Evolutionary conservation across 176 grass and related monocot genomes (phyloP), one percentile per base, ranked within the genome.

Genomic region (Oryza coarctata): DNA sequence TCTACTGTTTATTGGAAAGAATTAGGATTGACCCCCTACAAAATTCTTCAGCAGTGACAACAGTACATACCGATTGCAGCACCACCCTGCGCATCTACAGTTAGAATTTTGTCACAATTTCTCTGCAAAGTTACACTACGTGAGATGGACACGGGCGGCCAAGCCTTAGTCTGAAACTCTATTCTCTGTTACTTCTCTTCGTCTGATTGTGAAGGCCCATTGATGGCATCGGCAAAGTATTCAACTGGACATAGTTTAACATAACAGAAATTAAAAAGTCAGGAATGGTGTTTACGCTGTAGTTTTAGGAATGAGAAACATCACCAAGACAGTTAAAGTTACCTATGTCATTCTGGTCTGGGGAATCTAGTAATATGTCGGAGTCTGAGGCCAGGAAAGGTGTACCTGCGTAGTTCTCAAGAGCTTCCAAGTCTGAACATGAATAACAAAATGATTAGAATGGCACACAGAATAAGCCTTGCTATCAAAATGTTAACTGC

Each of bases 291-390:
- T 17, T 76, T 55, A 35, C 13, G 17, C 5, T 47, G 20, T 8
- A 55, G 0, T 29, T 29, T 23, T 6, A 30, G 5, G 12, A 52
- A 29, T 1, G 18, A 35, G 7, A 73, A 38, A 41, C 17, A 82
- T 80, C 3, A 34, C 30, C 66, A 45, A 26, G 13, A 67, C 30
- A 47, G 71, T 12, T 70, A 40, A 49, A 45, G 5, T 80, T 98
- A 98, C 95, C 95, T 88, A 98, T 98, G 45, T 94, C 95, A 70
- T 94, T 90, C 18, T 93, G 92, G 27, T 94, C 92, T 1, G 95
- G 92, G 35, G 95, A 98, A 89, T 94, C 95, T 13, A 98, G 90
- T 18, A 94, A 73, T 36, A 98, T 92, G 72, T 98, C 92, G 3
- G 95, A 93, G 77, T 98, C 95, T 4, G 92, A 93, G 49, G 92